A percentile compares a stretch with the other conserved stretches of the same genome.
These are phyloP conservation scores for Phytophthora sansomeana DNA, from an alignment of 352 stramenopile species.

Conservation along the genomic window DNA sequence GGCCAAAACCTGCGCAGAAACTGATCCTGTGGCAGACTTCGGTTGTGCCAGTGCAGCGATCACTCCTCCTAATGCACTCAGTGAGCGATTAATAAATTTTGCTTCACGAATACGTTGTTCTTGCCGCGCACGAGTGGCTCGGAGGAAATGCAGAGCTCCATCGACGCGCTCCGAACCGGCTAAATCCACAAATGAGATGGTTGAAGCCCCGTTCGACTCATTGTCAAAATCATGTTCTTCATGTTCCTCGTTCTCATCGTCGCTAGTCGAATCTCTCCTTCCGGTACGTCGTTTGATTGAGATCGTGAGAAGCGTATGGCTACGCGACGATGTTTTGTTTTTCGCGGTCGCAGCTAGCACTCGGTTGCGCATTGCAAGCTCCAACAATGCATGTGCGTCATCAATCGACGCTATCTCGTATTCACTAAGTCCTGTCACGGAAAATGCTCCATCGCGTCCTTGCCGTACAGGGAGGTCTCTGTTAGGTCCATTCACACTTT, in stretches of 20 bases:
- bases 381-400: slow-evolving; percentile 57
- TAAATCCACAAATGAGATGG: slow-evolving; percentile 78
- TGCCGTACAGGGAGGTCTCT: slow-evolving; percentile 61
- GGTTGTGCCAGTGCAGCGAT: slow-evolving; percentile 62
- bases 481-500: neutral
- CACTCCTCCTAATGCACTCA: slow-evolving; percentile 73
- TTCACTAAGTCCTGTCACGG: slow-evolving; percentile 64
- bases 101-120: slow-evolving; percentile 76
- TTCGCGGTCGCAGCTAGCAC: slow-evolving; percentile 61
- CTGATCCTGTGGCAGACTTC: slow-evolving; percentile 8
- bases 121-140: slow-evolving; percentile 54
- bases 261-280: slow-evolving; percentile 19
- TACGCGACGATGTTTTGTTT: slow-evolving; percentile 79
- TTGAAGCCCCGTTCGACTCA: slow-evolving; percentile 31
- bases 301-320: slow-evolving; percentile 75
- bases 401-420: slow-evolving; percentile 56
- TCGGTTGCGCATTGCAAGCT: slow-evolving; percentile 57
- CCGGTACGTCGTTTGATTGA: slow-evolving; percentile 37
- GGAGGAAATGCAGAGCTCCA: slow-evolving; percentile 57
- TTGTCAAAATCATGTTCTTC: neutral
- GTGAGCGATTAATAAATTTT: slow-evolving; percentile 83
- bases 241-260: slow-evolving; percentile 23
- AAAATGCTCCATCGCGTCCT: slow-evolving; percentile 55
- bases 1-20: slow-evolving; percentile 8
- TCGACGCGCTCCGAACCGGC: slow-evolving; percentile 74